Evolutionary conservation across 2,329 filamentous ascomycete species (phyloP), one percentile per base, ranked within the genome.

Genomic region (Nakataea oryzae): DNA sequence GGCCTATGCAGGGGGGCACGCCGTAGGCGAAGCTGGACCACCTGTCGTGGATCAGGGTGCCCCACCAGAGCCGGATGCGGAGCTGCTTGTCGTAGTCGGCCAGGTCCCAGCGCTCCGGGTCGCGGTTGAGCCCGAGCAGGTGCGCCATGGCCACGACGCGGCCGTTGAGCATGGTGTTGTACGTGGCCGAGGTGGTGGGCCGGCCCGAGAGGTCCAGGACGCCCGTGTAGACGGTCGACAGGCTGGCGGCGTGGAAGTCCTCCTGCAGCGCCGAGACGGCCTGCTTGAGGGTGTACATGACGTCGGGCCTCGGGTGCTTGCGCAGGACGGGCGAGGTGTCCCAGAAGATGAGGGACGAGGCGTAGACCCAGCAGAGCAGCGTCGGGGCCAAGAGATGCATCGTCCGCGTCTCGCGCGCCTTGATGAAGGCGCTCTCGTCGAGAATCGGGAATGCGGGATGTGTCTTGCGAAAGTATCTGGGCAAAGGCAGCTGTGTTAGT

Each of bases 361-460:
- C 84, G 66, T 86, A 84, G 1, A 87, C 70, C 62, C 81, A 81
- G 54, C 81, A 80, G 3, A 86, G 67, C 27, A 87, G 71, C 2
- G 83, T 80, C 0, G 83, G 81, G 0, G 83, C 84, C 60, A 83
- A 26, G 29, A 61, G 28, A 12, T 78, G 12, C 77, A 74, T 12
- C 79, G 74, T 62, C 79, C 78, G 34, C 74, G 70, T 7, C 73
- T 70, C 0, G 69, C 73, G 62, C 80, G 81, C 27, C 79, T 78
- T 13, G 75, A 74, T 63, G 62, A 86, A 84, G 0, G 78, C 76
- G 3, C 75, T 70, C 56, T 83, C 80, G 63, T 87, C 83, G 9
- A 87, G 75, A 2, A 87, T 73, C 0, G 85, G 85, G 63, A 87
- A 83, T n/a, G 82, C 84, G n/a, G 74, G 73, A 68, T 87, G 84